phyloP scores from a whole-genome alignment of 305 asterid species.

The Euphrasia arctica region DNA sequence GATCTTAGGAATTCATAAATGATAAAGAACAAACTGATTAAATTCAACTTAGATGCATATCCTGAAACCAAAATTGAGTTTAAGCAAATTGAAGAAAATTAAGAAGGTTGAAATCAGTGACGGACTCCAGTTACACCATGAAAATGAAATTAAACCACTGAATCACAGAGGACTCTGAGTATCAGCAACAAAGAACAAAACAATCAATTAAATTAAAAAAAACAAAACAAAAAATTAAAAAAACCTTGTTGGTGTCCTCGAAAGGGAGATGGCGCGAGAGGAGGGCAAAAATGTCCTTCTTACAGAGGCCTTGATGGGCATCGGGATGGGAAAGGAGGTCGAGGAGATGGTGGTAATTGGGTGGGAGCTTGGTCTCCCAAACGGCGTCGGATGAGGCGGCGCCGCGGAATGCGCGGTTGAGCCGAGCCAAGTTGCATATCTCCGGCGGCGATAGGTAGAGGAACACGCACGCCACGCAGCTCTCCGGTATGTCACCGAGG shows the following conservation, averaged over 20 bases:
- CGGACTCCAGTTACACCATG: slow-evolving; percentile 22
- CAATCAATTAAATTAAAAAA: neutral
- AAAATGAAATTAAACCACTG: neutral
- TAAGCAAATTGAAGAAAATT: neutral
- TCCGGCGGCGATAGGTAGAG: slow-evolving; percentile 85
- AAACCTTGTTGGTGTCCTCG: slow-evolving; percentile 69
- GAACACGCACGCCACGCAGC: slow-evolving; percentile 85
- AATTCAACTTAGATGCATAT: neutral
- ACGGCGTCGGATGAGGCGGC: slow-evolving; percentile 97
- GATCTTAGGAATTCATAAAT: too few relatives aligned
- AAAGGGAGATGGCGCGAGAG: slow-evolving; percentile 70
- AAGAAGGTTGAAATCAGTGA: neutral
- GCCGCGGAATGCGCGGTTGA: slow-evolving; percentile 90
- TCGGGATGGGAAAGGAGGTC: slow-evolving; percentile 44
- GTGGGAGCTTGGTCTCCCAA: slow-evolving; percentile 92
- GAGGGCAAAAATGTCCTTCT: slow-evolving; percentile 73
- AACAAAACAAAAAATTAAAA: too few relatives aligned
- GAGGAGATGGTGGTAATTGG: slow-evolving; percentile 65
- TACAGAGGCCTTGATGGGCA: slow-evolving; percentile 38
- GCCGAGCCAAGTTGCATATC: slow-evolving; percentile 91
- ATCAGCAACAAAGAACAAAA: neutral
- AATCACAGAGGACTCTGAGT: neutral
- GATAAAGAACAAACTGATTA: too few relatives aligned
- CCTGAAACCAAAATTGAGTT: neutral
- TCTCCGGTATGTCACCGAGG: slow-evolving; percentile 94